Evolutionary conservation across 139 green algal genomes (phyloP).

Genomic region (Chlamydomonas sp.): DNA sequence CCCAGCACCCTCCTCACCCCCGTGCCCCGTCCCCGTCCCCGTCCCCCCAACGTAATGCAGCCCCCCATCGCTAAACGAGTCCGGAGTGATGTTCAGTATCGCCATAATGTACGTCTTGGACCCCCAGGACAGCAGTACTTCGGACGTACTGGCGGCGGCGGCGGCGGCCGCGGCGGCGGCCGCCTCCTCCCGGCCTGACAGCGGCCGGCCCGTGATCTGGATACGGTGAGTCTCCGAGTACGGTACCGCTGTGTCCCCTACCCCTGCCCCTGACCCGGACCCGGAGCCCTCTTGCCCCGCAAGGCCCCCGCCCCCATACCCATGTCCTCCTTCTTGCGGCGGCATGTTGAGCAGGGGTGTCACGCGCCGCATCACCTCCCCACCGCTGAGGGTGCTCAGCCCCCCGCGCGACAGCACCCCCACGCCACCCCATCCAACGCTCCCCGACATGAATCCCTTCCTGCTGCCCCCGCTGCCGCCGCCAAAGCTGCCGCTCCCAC

Average conservation of each 20-base stretch:
- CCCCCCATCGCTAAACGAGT: conserved; percentile 96
- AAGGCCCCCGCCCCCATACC: too few species aligned
- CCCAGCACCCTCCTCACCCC: neutral
- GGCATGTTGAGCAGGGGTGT: conserved; percentile 48
- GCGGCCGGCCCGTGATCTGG: neutral
- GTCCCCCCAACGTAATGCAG: neutral
- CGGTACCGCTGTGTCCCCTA: too few species aligned
- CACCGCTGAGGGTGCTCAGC: neutral
- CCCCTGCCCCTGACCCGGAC: too few species aligned
- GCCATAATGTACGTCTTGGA: conserved; percentile 81
- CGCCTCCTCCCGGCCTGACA: neutral
- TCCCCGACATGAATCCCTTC: neutral
- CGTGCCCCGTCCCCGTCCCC: neutral
- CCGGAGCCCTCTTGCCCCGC: too few species aligned
- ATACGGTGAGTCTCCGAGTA: too few species aligned
- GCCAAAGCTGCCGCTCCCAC: neutral
- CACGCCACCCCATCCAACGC: too few species aligned
- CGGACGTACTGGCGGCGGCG: neutral
- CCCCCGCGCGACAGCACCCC: too few species aligned
- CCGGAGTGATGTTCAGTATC: conserved; percentile 97
- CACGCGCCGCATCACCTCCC: conserved; percentile 55
- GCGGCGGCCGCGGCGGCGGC: neutral
- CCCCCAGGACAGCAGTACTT: conserved; percentile 41
- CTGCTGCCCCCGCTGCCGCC: neutral
- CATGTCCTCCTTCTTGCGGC: too few species aligned